Conservation (phyloP, 2,329 filamentous ascomycete genomes). For the Penicillium concentricum region DNA sequence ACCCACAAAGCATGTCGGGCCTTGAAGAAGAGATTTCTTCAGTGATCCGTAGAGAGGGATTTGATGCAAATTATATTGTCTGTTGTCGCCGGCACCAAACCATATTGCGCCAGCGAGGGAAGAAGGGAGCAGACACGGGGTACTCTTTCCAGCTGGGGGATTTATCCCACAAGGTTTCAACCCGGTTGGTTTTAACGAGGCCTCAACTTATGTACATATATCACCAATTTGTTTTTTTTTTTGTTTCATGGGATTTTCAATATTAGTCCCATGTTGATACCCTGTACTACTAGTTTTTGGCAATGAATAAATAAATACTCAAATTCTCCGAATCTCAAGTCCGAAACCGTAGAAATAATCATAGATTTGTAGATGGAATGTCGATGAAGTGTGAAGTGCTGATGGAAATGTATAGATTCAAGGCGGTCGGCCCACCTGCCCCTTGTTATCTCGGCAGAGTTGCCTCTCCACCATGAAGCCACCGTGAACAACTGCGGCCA, state of each 20-base stretch:
- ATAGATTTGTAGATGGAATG: neutral
- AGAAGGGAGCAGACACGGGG: neutral
- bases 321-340: too few species aligned
- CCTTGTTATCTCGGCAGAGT: constrained; percentile 13
- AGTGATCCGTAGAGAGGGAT: neutral
- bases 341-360: neutral
- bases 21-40: neutral
- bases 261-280: neutral
- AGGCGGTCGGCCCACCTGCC: constrained; percentile 25
- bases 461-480: constrained; percentile 20
- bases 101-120: neutral
- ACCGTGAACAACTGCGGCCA: constrained; percentile 22
- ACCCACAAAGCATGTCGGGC: neutral
- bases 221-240: neutral
- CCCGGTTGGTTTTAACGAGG: constrained; percentile 6
- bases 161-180: constrained; percentile 1
- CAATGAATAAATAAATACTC: neutral
- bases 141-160: constrained; percentile 1
- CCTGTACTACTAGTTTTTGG: neutral
- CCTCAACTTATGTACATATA: neutral
- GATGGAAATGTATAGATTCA: constrained; percentile 5
- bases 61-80: neutral
- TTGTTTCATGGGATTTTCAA: neutral
- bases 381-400: neutral
- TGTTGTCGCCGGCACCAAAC: neutral